A percentile compares a stretch with the other conserved stretches of the same genome.
phyloP scores from a whole-genome alignment of 208 protist genomes.

The Leishmania lainsoni region DNA sequence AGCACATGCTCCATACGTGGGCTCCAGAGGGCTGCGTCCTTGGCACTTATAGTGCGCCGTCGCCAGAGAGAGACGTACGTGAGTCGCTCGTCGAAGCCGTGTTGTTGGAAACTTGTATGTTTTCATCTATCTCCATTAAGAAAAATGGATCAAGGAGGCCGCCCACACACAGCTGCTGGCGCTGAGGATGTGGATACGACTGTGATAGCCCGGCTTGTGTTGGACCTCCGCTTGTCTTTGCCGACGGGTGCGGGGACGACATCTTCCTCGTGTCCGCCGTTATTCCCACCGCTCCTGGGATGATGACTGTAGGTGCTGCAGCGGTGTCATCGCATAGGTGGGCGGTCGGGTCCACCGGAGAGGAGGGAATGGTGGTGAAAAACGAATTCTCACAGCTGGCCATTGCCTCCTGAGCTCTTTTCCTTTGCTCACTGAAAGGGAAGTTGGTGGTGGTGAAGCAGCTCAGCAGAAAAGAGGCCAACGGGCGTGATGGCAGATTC shows the following conservation, averaged over 20 bases:
- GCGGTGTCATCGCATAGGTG: not conserved
- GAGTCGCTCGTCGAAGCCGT: not conserved
- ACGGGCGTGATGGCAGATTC: not conserved
- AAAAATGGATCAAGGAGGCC: constrained; percentile 3
- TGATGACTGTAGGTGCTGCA: not conserved
- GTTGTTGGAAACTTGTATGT: not conserved
- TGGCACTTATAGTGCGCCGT: not conserved
- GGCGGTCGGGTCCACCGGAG: not conserved
- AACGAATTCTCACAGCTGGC: not conserved
- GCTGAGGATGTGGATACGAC: not conserved
- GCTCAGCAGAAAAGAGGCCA: not conserved
- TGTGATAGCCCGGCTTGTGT: not conserved
- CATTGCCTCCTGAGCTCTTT: not conserved
- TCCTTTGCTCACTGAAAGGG: not conserved
- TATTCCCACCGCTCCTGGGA: not conserved
- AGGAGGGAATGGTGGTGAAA: not conserved
- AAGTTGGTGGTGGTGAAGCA: not conserved
- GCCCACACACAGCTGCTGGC: not conserved
- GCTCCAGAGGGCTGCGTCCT: not conserved
- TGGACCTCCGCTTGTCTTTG: not conserved
- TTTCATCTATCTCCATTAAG: constrained; percentile 15
- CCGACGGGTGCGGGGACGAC: not conserved
- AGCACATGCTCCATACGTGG: not conserved
- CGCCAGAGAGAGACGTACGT: not conserved
- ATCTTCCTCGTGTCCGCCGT: not conserved